Percentiles rank a stretch among this genome's conserved stretches.
Conservation (phyloP, 228 moss, liverwort and hornwort genomes). For the Sphagnum fallax region DNA sequence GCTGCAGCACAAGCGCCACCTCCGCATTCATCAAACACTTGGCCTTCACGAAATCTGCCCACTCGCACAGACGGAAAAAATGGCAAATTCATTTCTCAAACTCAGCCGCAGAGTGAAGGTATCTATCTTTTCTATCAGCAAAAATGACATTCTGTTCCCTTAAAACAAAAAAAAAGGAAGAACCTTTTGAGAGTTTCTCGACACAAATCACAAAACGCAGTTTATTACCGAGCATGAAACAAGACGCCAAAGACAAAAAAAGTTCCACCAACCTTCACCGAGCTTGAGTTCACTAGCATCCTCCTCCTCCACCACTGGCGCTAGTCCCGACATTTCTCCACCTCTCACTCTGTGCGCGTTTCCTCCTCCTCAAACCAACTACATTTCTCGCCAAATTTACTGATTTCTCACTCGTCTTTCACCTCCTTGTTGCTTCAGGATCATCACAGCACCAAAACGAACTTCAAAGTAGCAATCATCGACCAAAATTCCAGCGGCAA, state of each 20-base stretch:
- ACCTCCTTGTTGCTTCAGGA: too few species aligned
- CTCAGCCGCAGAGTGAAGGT: not conserved
- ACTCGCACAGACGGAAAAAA: not conserved
- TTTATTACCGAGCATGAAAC: too few species aligned
- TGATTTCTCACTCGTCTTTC: too few species aligned
- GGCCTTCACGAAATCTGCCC: constrained; percentile 60
- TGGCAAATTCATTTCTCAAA: too few species aligned
- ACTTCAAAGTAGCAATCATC: too few species aligned
- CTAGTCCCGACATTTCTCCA: constrained; percentile 15
- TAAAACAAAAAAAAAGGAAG: not conserved
- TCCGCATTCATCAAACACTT: constrained; percentile 96
- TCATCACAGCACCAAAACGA: too few species aligned
- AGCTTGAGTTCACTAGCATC: constrained; percentile 77
- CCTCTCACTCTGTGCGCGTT: not conserved
- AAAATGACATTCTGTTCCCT: not conserved
- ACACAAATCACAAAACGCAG: not conserved
- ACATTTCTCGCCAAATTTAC: too few species aligned
- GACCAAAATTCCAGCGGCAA: too few species aligned
- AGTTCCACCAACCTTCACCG: constrained; percentile 32
- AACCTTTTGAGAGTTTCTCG: not conserved
- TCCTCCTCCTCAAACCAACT: too few species aligned
- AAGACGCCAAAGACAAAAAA: not conserved
- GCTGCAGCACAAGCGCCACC: constrained; percentile 76
- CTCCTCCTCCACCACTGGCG: constrained; percentile 62
- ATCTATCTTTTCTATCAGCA: not conserved